Conservation (phyloP, 768 basidiomycete species). For the Tricholoma sp. region DNA sequence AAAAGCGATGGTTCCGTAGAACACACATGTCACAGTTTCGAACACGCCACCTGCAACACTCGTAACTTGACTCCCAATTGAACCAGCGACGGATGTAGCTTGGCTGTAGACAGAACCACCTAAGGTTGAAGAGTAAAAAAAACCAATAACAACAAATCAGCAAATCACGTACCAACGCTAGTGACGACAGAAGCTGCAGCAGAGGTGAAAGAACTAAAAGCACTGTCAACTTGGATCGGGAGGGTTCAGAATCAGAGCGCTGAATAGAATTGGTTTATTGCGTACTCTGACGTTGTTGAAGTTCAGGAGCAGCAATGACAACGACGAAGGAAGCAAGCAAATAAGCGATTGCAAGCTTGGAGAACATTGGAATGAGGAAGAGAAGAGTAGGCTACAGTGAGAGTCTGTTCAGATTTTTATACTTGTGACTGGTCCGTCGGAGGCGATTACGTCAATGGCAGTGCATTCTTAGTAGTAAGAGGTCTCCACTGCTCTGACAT, state of each 20-base stretch:
- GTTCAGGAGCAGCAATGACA: slow-evolving; percentile 30
- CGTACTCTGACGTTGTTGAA: slow-evolving; percentile 42
- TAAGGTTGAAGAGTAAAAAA: slow-evolving; percentile 8
- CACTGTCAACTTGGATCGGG: slow-evolving; percentile 28
- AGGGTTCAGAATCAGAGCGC: slow-evolving; percentile 9
- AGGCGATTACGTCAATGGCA: slow-evolving; percentile 9
- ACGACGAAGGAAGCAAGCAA: slow-evolving; percentile 31
- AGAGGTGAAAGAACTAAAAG: slow-evolving; percentile 35
- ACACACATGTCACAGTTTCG: slow-evolving; percentile 39
- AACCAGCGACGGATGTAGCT: slow-evolving; percentile 20
- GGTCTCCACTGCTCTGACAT: not conserved
- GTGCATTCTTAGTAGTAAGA: too few species aligned
- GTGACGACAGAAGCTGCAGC: slow-evolving; percentile 25
- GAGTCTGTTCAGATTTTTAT: too few species aligned
- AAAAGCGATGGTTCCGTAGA: not conserved
- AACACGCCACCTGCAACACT: slow-evolving; percentile 28
- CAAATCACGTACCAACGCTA: slow-evolving; percentile 21
- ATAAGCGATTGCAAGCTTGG: slow-evolving; percentile 30
- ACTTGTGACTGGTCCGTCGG: too few species aligned
- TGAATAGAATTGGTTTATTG: not conserved
- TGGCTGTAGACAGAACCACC: slow-evolving; percentile 34
- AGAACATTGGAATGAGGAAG: slow-evolving; percentile 33
- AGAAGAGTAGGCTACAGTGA: too few species aligned
- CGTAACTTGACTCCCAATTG: slow-evolving; percentile 25
- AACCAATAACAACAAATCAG: not conserved